These are phyloP conservation scores for Craspedostauros australis DNA, from an alignment of 108 stramenopile species.

Conservation along the genomic window DNA sequence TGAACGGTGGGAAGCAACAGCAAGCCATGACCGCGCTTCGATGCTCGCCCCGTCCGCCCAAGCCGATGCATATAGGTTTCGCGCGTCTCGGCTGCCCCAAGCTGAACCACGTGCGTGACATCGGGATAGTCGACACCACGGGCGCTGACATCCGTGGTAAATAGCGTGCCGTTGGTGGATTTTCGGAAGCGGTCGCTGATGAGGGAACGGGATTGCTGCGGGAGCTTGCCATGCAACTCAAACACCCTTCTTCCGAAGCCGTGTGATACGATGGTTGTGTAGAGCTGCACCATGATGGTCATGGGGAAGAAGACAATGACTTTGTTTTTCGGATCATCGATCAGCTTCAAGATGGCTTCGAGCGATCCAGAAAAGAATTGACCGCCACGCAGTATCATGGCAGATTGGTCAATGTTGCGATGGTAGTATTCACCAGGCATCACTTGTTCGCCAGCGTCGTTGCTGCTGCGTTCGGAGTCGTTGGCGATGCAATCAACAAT, in stretches of 20 bases:
- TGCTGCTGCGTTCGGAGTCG: slow-evolving; percentile 3
- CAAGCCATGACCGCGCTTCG: slow-evolving; percentile 58
- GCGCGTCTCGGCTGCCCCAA: slow-evolving; percentile 63
- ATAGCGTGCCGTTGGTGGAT: slow-evolving; percentile 43
- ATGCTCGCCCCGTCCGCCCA: slow-evolving; percentile 92
- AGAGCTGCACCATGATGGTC: slow-evolving; percentile 63
- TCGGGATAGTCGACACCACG: slow-evolving; percentile 83
- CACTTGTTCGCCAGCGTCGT: neutral
- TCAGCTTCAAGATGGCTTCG: slow-evolving; percentile 45
- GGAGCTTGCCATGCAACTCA: slow-evolving; percentile 85
- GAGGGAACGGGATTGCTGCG: slow-evolving; percentile 75
- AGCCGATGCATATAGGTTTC: slow-evolving; percentile 96
- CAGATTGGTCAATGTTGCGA: slow-evolving; percentile 46
- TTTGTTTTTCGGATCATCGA: slow-evolving; percentile 51
- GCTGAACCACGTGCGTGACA: slow-evolving; percentile 46
- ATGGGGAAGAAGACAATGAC: slow-evolving; percentile 88
- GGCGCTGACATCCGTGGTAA: slow-evolving; percentile 88
- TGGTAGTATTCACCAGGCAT: slow-evolving; percentile 4
- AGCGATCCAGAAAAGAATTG: slow-evolving; percentile 44
- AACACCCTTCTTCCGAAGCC: slow-evolving; percentile 47
- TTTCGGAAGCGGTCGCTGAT: slow-evolving; percentile 60
- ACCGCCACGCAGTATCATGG: slow-evolving; percentile 37
- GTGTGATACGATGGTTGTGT: slow-evolving; percentile 63
- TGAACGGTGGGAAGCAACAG: slow-evolving; percentile 43
- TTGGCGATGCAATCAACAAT: slow-evolving; percentile 13